Conservation (phyloP, 768 basidiomycete species). For the Daedalea quercina region DNA sequence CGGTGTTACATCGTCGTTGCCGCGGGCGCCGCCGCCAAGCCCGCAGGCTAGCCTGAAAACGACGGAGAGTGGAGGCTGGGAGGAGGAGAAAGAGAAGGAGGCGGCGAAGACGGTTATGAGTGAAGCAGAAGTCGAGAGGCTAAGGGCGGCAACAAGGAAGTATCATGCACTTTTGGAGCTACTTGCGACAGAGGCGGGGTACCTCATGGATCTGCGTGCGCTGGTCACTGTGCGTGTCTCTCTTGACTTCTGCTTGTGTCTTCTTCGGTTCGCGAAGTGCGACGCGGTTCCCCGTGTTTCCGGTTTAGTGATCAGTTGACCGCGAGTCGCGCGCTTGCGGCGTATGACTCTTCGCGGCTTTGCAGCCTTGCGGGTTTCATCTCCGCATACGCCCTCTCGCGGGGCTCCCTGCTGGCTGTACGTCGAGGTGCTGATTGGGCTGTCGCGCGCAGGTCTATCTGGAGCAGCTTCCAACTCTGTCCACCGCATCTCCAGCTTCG, state of each 20-base stretch:
- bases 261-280: neutral
- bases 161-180: conserved; percentile 83
- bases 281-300: neutral
- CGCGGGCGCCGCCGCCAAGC: neutral
- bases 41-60: neutral
- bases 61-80: neutral
- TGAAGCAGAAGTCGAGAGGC: conserved; percentile 9
- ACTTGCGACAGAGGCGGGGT: conserved; percentile 77
- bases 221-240: conserved; percentile 60
- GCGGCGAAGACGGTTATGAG: conserved; percentile 3
- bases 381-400: neutral
- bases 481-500: conserved; percentile 23
- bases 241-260: neutral
- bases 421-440: neutral
- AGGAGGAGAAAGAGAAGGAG: neutral
- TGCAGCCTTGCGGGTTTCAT: neutral
- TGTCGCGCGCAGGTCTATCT: conserved; percentile 38
- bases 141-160: conserved; percentile 12
- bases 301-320: neutral
- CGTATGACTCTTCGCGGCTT: neutral
- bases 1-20: neutral
- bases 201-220: conserved; percentile 69
- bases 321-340: neutral
- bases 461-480: conserved; percentile 23
- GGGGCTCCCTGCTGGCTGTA: too few species aligned